Evolutionary conservation across 2,329 filamentous ascomycete species (phyloP).

Genomic region (Aureobasidium sp.): DNA sequence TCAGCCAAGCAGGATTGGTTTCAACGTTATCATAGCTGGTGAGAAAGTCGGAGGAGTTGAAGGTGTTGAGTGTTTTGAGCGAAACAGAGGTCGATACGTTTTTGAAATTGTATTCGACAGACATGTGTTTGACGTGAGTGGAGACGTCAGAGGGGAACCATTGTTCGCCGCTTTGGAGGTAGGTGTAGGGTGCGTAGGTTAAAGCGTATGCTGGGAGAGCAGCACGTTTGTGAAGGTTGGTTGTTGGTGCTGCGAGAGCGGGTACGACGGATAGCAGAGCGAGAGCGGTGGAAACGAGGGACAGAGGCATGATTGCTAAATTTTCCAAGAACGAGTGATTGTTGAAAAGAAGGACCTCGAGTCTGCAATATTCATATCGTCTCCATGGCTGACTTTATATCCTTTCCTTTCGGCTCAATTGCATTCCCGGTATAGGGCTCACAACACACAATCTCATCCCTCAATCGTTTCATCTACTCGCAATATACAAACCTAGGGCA

Average conservation of each 20-base stretch:
- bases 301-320: background rate
- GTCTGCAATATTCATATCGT: background rate
- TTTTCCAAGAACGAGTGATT: background rate
- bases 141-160: slow-evolving; percentile 5
- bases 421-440: background rate
- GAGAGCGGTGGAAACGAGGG: background rate
- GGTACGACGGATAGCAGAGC: background rate
- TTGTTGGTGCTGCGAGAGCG: background rate
- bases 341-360: too few species aligned
- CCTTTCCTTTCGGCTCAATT: background rate
- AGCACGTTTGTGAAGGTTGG: background rate
- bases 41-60: background rate
- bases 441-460: background rate
- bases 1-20: slow-evolving; percentile 5
- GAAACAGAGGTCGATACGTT: slow-evolving; percentile 1
- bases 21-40: slow-evolving; percentile 5
- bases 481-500: background rate
- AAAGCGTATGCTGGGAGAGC: slow-evolving; percentile 3
- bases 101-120: background rate
- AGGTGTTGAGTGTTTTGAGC: background rate
- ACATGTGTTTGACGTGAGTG: slow-evolving; percentile 6
- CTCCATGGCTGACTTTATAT: background rate
- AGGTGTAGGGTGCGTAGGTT: slow-evolving; percentile 6
- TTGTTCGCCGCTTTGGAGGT: background rate
- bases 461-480: background rate